phyloP scores from a whole-genome alignment of 140 eudicot species.

The Ambrosia hybrid region DNA sequence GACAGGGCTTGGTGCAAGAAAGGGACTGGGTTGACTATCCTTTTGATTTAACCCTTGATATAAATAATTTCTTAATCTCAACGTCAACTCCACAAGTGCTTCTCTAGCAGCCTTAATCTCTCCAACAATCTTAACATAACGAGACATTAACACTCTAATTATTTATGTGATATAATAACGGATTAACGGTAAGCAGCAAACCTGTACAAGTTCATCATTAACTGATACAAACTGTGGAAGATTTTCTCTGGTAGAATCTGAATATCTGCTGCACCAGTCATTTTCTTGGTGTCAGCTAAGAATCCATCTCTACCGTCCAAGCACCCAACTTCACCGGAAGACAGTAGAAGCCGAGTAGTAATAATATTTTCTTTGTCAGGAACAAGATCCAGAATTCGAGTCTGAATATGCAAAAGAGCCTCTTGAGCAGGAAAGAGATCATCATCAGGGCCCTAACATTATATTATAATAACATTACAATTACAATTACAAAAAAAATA shows the following conservation, averaged over 20 bases:
- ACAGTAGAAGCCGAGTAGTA: slow-evolving; percentile 83
- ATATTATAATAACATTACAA: background rate
- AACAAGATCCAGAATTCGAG: slow-evolving; percentile 81
- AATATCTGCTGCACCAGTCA: slow-evolving; percentile 72
- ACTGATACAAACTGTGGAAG: slow-evolving; percentile 64
- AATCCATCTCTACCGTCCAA: slow-evolving; percentile 65
- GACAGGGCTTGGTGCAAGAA: slow-evolving; percentile 57
- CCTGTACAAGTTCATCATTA: slow-evolving; percentile 87
- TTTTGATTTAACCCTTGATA: slow-evolving; percentile 61
- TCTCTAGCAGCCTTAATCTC: slow-evolving; percentile 94
- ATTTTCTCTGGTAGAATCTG: slow-evolving; percentile 68
- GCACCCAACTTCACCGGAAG: slow-evolving; percentile 78
- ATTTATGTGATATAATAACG: background rate
- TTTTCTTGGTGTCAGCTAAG: slow-evolving; percentile 60
- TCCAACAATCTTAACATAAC: slow-evolving; percentile 73
- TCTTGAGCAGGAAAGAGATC: slow-evolving; percentile 99
- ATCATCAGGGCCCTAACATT: slow-evolving; percentile 82
- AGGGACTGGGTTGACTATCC: slow-evolving; percentile 45
- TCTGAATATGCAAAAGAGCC: slow-evolving; percentile 94
- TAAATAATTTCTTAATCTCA: slow-evolving; percentile 64
- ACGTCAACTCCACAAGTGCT: slow-evolving; percentile 92
- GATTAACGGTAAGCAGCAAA: slow-evolving; percentile 28
- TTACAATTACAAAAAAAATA: too few relatives aligned
- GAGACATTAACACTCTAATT: background rate
- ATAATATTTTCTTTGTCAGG: slow-evolving; percentile 82